Evolutionary conservation across 2,329 filamentous ascomycete species (phyloP), one percentile per base, ranked within the genome.

Genomic region (Exophiala spinifera): DNA sequence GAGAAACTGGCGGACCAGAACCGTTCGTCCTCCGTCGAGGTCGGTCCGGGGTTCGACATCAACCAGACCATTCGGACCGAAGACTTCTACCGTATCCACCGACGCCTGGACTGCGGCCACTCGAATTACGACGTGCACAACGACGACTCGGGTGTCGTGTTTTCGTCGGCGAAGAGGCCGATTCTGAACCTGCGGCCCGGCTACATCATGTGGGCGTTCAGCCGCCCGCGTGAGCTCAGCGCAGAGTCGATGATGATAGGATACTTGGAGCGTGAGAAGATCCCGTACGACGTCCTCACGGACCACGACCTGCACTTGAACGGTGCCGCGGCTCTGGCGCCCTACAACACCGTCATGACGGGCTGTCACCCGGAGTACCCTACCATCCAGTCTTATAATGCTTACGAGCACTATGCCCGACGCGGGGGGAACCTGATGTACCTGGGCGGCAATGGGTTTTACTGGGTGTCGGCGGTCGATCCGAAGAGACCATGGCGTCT

Each of bases 101-200:
- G 66, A 4, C 68, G 71, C 19, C 53, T 53, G 3, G 71, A 73
- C 51, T 63, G 73, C 3, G 72, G 72, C 11, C 63, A 72, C 14
- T 70, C 70, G 0, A 59, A 66, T 17, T 74, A 74, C 56, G 72
- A 74, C 47, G 60, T 65, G 15, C 71, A 74, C 54, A 65, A 60
- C 14, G 71, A 74, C 50, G 67, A 68, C 42, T 72, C 70, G 0
- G 68, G 67, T 8, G 63, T 61, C 8, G 61, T 64, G 25, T 70
- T 62, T 58, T 70, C 67, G 11, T 65, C 65, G 6, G 57, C 66
- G 0, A 67, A 67, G 46, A 61, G 72, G 17, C 70, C 71, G 0
- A 67, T 74, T n/a, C 59, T 73, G 23, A 73, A 74, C 46, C 48
- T 71, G 19, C 63, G 71, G 7, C 71, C 71, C 0, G 69, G 64